Percentiles rank a stretch among this genome's conserved stretches.
Evolutionary conservation across 2,329 filamentous ascomycete genomes (phyloP).

Genomic region (Arachnopeziza araneosa): DNA sequence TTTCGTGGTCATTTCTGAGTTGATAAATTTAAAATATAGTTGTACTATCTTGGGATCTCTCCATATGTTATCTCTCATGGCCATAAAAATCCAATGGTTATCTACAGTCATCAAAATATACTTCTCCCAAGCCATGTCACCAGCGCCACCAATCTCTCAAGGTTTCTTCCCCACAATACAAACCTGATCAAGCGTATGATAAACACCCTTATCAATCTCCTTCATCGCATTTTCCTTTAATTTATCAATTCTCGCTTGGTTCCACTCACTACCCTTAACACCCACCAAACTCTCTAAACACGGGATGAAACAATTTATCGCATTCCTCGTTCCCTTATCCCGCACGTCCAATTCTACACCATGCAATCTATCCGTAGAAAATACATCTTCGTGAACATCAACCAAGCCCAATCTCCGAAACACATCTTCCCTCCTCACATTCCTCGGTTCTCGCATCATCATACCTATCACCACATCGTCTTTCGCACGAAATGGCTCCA

Average conservation of each 20-base stretch:
- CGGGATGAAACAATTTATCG: slow-evolving; percentile 4
- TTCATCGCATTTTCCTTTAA: slow-evolving; percentile 1
- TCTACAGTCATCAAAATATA: no score
- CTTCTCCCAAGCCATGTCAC: no score
- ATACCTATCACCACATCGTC: slow-evolving; percentile 10
- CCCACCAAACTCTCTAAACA: slow-evolving; percentile 2
- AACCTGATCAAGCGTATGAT: slow-evolving; percentile 12
- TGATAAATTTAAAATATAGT: no score
- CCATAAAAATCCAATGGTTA: no score
- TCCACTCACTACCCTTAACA: not conserved
- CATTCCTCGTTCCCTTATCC: slow-evolving; percentile 8
- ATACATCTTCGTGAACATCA: slow-evolving; percentile 11
- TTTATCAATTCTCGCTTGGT: slow-evolving; percentile 10
- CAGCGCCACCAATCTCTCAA: not conserved
- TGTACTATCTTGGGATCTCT: no score
- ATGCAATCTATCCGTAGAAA: slow-evolving; percentile 10
- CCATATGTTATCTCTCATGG: no score
- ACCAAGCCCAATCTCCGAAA: slow-evolving; percentile 1
- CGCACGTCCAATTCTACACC: not conserved
- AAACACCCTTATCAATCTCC: slow-evolving; percentile 7
- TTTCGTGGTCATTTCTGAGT: no score
- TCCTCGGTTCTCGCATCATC: slow-evolving; percentile 3
- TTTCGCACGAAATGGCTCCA: slow-evolving; percentile 3
- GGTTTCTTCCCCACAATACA: slow-evolving; percentile 8
- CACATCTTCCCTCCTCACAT: slow-evolving; percentile 7